Percentiles rank a stretch among this genome's conserved stretches.
These are phyloP conservation scores for Exsudoporus floridanus DNA, from an alignment of 1,284 basidiomycete genomes.

Conservation along the genomic window DNA sequence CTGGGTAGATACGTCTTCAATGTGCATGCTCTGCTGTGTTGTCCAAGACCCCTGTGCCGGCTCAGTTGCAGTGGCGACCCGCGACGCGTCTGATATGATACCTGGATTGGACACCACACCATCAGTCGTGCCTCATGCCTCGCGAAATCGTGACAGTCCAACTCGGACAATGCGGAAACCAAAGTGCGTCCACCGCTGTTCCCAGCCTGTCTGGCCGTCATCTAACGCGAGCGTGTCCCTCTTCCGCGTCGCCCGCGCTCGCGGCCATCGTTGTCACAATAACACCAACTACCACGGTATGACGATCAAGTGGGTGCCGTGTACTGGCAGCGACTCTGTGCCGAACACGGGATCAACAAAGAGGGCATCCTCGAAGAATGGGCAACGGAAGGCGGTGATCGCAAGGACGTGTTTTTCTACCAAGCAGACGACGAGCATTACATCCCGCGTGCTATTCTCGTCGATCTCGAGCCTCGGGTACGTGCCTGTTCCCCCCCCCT, in stretches of 20 bases:
- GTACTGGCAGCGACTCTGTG: slow-evolving; percentile 95
- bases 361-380: slow-evolving; percentile 93
- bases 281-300: neutral
- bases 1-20: slow-evolving; percentile 22
- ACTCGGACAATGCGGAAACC: slow-evolving; percentile 95
- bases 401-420: slow-evolving; percentile 99
- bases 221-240: slow-evolving; percentile 2
- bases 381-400: slow-evolving; percentile 90
- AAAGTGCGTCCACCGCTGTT: slow-evolving; percentile 60
- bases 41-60: neutral
- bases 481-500: too few species aligned
- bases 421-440: slow-evolving; percentile 99
- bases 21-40: slow-evolving; percentile 19
- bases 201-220: slow-evolving; percentile 4
- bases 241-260: neutral
- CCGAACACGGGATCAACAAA: slow-evolving; percentile 93
- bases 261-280: neutral
- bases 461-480: slow-evolving; percentile 97
- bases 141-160: slow-evolving; percentile 87
- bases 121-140: slow-evolving; percentile 56
- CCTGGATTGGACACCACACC: slow-evolving; percentile 3
- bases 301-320: slow-evolving; percentile 68
- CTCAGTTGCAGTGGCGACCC: slow-evolving; percentile 2
- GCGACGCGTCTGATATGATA: slow-evolving; percentile 9
- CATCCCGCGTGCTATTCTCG: slow-evolving; percentile 93